Evolutionary conservation across 75 land plant species (phyloP).

Genomic region (Pseudotsuga menziesii): DNA sequence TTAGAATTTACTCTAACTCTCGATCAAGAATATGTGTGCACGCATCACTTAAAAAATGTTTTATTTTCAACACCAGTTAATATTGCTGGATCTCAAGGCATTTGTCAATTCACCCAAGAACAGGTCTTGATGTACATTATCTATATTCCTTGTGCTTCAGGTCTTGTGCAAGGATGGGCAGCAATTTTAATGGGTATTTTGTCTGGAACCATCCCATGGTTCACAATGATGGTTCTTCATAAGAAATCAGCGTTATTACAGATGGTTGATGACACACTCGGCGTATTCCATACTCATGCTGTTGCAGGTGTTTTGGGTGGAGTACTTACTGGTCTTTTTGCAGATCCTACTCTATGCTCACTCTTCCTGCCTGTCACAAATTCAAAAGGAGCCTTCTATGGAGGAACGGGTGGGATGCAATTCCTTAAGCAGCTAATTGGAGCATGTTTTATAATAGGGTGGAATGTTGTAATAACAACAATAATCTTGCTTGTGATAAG

Average conservation of each 20-base stretch:
- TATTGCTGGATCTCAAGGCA: too few relatives aligned
- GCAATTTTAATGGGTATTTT: conserved; percentile 71
- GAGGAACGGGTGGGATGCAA: conserved; percentile 15
- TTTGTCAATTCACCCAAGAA: too few relatives aligned
- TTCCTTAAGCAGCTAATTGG: conserved; percentile 61
- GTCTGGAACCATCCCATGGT: conserved; percentile 79
- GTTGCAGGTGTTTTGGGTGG: conserved; percentile 69
- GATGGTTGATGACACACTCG: conserved; percentile 70
- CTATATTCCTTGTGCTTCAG: conserved; percentile 21
- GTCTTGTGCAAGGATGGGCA: conserved; percentile 79
- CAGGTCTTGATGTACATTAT: too few relatives aligned
- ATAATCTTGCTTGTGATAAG: conserved; percentile 52
- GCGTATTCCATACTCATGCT: conserved; percentile 73
- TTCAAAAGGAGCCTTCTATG: conserved; percentile 27
- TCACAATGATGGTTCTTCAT: conserved; percentile 77
- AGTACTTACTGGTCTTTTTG: conserved; percentile 49
- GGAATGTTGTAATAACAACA: conserved; percentile 65
- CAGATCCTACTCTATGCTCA: conserved; percentile 35
- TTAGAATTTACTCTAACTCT: too few relatives aligned
- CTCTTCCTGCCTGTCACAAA: conserved; percentile 30
- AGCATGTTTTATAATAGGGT: conserved; percentile 57
- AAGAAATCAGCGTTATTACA: conserved; percentile 54
- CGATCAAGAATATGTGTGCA: too few relatives aligned
- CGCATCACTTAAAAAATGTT: too few relatives aligned
- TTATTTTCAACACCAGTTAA: too few relatives aligned